These are phyloP conservation scores for Candida labiduridarum DNA, from an alignment of 1,139 yeast species.

Conservation along the genomic window DNA sequence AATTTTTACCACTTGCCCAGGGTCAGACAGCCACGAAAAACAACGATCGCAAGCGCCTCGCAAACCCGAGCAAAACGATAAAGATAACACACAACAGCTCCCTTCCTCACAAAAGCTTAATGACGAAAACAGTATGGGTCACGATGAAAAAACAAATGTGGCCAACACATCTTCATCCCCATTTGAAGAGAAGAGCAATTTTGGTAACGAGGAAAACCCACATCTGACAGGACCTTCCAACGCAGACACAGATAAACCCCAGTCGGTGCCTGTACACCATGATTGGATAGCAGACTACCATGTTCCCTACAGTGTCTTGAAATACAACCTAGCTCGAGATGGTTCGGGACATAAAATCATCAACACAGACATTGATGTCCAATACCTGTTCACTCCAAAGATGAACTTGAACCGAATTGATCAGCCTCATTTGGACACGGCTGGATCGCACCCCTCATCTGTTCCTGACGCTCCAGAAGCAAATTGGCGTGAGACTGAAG, in stretches of 20 bases:
- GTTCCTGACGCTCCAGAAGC: neutral
- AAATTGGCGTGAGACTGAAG: slow-evolving; percentile 9
- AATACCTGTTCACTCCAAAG: slow-evolving; percentile 29
- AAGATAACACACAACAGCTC: neutral
- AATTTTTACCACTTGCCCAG: neutral
- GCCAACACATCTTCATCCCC: neutral
- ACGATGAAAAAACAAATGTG: neutral
- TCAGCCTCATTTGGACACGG: neutral
- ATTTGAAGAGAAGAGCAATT: neutral
- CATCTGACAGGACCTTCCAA: neutral
- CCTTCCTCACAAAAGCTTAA: neutral
- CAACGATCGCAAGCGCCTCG: neutral
- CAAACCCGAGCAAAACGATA: neutral
- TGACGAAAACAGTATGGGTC: neutral
- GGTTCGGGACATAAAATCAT: slow-evolving; percentile 14
- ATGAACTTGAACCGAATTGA: slow-evolving; percentile 27
- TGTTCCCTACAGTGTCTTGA: slow-evolving; percentile 32
- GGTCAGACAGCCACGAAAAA: neutral
- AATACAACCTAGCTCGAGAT: slow-evolving; percentile 21
- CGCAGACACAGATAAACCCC: neutral
- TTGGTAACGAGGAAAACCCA: too few species aligned
- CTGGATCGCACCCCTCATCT: neutral
- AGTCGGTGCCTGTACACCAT: neutral
- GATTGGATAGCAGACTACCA: slow-evolving; percentile 35
- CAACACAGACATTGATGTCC: slow-evolving; percentile 17